Evolutionary conservation across 192 early-diverging fungal species (phyloP).

Genomic region (Mortierella alpina): DNA sequence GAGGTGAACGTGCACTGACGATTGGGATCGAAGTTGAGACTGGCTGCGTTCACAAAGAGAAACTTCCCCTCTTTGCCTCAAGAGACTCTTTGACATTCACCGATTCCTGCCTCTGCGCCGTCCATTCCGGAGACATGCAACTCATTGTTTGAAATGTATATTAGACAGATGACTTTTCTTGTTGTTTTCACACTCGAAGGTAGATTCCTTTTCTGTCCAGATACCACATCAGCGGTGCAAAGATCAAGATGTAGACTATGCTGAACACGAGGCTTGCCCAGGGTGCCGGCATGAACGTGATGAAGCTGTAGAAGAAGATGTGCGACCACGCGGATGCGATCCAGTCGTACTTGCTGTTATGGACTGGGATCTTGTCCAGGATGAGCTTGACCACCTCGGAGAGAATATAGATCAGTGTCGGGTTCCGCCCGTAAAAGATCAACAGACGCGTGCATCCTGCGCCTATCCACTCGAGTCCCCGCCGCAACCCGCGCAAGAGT

Average conservation of each 20-base stretch:
- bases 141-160: too few species aligned
- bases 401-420: conserved; percentile 58
- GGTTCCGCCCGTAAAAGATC: conserved; percentile 59
- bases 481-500: too few species aligned
- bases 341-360: conserved; percentile 1
- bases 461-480: too few species aligned
- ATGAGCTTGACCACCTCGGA: conserved; percentile 41
- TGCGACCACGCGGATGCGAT: conserved; percentile 18
- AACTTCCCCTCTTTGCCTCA: too few species aligned
- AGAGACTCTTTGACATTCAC: too few species aligned
- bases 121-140: too few species aligned
- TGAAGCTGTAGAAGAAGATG: conserved; percentile 37
- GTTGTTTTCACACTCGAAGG: conserved; percentile 14
- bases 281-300: conserved; percentile 5
- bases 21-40: too few species aligned
- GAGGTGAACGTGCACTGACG: too few species aligned
- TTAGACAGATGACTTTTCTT: too few species aligned
- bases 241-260: conserved; percentile 19
- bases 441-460: conserved; percentile 13
- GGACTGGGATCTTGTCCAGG: conserved; percentile 21
- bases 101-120: too few species aligned
- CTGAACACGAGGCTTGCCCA: conserved; percentile 43
- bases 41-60: too few species aligned
- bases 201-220: conserved; percentile 5
- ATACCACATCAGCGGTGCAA: conserved; percentile 30